Evolutionary conservation across 805 yeast species (phyloP).

Genomic region (Ogataea nitratoaversa): DNA sequence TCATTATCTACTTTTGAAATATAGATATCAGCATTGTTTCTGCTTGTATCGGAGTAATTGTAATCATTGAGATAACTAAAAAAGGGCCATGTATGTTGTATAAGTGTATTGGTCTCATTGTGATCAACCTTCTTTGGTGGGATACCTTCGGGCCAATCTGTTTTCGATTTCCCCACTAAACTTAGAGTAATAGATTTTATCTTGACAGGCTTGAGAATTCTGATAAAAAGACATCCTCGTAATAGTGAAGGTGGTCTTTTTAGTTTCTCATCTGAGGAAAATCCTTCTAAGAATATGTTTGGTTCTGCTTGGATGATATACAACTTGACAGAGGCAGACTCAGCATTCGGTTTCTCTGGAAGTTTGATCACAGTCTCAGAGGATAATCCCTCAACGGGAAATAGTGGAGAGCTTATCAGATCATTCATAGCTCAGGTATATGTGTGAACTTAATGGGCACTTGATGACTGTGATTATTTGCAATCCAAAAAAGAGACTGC

Average conservation of each 20-base stretch:
- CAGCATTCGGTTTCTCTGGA: constrained; percentile 54
- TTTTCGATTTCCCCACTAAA: constrained; percentile 66
- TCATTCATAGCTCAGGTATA: constrained; percentile 8
- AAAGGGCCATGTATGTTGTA: constrained; percentile 90
- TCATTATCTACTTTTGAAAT: constrained; percentile 28
- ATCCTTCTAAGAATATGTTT: constrained; percentile 77
- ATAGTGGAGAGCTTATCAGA: constrained; percentile 38
- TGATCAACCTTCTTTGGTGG: constrained; percentile 79
- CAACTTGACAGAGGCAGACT: constrained; percentile 63
- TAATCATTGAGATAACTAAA: constrained; percentile 40
- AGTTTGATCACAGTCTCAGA: constrained; percentile 41
- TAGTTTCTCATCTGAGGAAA: constrained; percentile 56
- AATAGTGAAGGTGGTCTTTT: constrained; percentile 73
- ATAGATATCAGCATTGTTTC: constrained; percentile 47
- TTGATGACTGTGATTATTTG: too few species aligned
- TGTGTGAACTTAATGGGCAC: background rate
- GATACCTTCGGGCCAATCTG: constrained; percentile 98
- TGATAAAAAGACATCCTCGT: constrained; percentile 71
- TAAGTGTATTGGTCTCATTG: constrained; percentile 58
- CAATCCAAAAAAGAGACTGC: too few species aligned
- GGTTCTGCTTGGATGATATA: constrained; percentile 78
- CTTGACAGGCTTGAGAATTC: constrained; percentile 68
- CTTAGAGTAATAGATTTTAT: constrained; percentile 58
- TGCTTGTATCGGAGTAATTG: constrained; percentile 23
- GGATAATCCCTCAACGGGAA: constrained; percentile 38